phyloP scores from a whole-genome alignment of 2,329 filamentous ascomycete genomes.

The Chalara sp. region DNA sequence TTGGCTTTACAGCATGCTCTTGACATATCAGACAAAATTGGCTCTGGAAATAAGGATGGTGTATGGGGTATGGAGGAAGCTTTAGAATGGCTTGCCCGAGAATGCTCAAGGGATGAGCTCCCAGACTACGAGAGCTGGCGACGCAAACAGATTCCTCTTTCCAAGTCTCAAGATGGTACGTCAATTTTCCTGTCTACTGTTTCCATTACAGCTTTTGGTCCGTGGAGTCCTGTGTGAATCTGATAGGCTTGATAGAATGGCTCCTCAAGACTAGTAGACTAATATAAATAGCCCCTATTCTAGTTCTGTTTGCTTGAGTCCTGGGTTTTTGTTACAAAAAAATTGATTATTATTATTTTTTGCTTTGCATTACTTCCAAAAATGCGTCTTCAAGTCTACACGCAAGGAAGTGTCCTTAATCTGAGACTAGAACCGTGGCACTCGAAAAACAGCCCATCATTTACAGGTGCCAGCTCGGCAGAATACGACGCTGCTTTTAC shows the following conservation, averaged over 20 bases:
- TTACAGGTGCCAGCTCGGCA: too few relatives aligned
- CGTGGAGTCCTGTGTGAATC: too few relatives aligned
- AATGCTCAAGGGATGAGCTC: conserved; percentile 62
- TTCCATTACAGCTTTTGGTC: not conserved
- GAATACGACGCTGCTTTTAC: too few relatives aligned
- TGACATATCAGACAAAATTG: conserved; percentile 57
- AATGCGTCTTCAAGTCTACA: too few relatives aligned
- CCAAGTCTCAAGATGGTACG: conserved; percentile 25
- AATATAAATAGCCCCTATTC: not conserved
- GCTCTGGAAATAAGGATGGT: conserved; percentile 50
- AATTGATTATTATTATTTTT: not conserved
- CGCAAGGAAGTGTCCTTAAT: too few relatives aligned
- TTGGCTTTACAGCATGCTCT: conserved; percentile 60
- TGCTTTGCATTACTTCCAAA: too few relatives aligned
- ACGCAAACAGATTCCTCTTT: conserved; percentile 14
- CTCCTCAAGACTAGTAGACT: too few relatives aligned
- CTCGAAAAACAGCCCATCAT: too few relatives aligned
- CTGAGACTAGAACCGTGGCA: too few relatives aligned
- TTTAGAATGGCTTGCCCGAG: conserved; percentile 82
- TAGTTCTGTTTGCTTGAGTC: not conserved
- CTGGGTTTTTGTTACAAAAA: not conserved
- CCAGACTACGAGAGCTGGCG: conserved; percentile 59
- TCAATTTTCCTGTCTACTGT: conserved; percentile 1
- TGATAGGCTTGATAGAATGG: too few relatives aligned
- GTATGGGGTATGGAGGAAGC: conserved; percentile 85